A percentile compares a stretch with the other conserved stretches of the same genome.
These are phyloP conservation scores for Mrakia gelida DNA, from an alignment of 768 basidiomycete species.

Conservation along the genomic window DNA sequence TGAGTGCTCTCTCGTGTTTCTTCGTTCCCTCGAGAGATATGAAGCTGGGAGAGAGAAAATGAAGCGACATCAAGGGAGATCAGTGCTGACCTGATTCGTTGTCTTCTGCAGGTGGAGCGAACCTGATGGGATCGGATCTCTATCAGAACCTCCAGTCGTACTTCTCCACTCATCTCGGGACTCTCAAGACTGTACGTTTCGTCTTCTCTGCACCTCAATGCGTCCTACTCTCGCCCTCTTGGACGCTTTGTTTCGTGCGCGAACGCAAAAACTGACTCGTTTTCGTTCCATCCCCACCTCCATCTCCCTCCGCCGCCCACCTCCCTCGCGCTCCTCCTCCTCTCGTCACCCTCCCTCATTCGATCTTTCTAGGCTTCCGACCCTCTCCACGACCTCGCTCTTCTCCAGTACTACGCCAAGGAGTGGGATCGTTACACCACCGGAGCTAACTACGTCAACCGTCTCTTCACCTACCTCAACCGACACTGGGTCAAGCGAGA, in stretches of 20 bases:
- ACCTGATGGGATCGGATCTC: slow-evolving; percentile 93
- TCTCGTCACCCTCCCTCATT: too few species aligned
- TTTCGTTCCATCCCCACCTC: slow-evolving; percentile 13
- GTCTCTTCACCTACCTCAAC: slow-evolving; percentile 95
- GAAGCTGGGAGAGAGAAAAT: too few species aligned
- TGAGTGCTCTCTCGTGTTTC: background rate
- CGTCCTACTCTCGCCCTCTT: background rate
- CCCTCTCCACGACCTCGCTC: slow-evolving; percentile 72
- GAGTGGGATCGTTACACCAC: slow-evolving; percentile 98
- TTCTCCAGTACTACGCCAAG: slow-evolving; percentile 81
- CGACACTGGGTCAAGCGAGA: slow-evolving; percentile 99
- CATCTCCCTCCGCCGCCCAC: background rate
- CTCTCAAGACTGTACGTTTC: slow-evolving; percentile 56
- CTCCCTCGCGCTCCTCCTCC: background rate
- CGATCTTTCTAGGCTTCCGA: slow-evolving; percentile 61
- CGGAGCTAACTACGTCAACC: slow-evolving; percentile 94
- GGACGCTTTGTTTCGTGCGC: background rate
- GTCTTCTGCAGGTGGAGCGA: slow-evolving; percentile 59
- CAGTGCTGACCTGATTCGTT: background rate
- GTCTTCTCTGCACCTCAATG: background rate
- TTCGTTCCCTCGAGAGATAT: background rate
- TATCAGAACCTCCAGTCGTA: slow-evolving; percentile 92
- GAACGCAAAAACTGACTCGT: slow-evolving; percentile 38
- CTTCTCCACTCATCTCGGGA: slow-evolving; percentile 75
- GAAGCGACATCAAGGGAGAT: background rate